Conservation (phyloP, 441 rosid species). For the Erodium texanum region DNA sequence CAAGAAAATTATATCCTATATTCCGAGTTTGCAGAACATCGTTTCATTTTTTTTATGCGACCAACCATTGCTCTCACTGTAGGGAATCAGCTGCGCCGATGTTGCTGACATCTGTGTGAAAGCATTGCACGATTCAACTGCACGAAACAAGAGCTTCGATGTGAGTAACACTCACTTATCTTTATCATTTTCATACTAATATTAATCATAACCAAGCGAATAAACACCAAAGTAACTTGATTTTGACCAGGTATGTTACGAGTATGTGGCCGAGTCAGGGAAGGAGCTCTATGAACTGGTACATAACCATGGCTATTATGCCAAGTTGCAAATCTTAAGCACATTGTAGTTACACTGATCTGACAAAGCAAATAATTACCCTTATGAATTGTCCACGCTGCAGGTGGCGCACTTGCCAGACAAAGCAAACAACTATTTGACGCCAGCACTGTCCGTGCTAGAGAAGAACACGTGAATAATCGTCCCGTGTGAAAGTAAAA, state of each 20-base stretch:
- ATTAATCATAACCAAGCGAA: slow-evolving; percentile 6
- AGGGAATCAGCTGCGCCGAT: slow-evolving; percentile 93
- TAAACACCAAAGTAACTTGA: slow-evolving; percentile 5
- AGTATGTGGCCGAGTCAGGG: slow-evolving; percentile 81
- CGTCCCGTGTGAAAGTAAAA: too few species aligned
- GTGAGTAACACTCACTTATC: slow-evolving; percentile 37
- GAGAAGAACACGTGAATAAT: slow-evolving; percentile 68
- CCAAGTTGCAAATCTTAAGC: neutral
- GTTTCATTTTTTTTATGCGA: neutral
- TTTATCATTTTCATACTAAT: neutral
- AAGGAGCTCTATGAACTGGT: slow-evolving; percentile 91
- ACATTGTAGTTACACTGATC: neutral
- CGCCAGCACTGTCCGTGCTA: slow-evolving; percentile 77
- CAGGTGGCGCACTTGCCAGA: slow-evolving; percentile 96
- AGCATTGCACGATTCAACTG: slow-evolving; percentile 87
- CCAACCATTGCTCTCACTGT: slow-evolving; percentile 12
- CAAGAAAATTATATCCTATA: neutral
- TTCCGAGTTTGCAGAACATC: neutral
- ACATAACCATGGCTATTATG: slow-evolving; percentile 14
- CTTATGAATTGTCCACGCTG: slow-evolving; percentile 6
- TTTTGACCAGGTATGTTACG: slow-evolving; percentile 70
- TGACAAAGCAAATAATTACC: neutral
- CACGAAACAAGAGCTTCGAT: slow-evolving; percentile 96
- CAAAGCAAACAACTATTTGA: slow-evolving; percentile 92
- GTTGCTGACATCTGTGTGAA: slow-evolving; percentile 95